Percentiles rank a stretch among this genome's conserved stretches.
These are phyloP conservation scores for Hyaloscypha variabilis DNA, from an alignment of 495 filamentous ascomycete genomes.

Conservation along the genomic window DNA sequence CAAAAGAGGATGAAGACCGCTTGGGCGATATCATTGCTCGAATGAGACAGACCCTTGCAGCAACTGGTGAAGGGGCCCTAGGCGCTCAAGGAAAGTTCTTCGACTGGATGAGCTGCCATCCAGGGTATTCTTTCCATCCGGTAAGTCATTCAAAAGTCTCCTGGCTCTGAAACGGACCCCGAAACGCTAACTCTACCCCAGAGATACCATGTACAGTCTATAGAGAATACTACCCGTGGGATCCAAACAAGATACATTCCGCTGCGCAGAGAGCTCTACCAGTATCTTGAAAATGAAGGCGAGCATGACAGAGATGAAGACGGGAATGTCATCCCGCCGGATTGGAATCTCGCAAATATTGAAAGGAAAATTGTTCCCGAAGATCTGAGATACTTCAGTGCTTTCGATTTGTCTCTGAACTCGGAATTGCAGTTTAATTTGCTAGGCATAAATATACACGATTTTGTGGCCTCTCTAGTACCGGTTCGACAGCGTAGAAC, in stretches of 20 bases:
- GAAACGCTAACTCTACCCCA: neutral
- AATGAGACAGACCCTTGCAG: neutral
- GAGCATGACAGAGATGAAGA: neutral
- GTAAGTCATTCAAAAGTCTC: neutral
- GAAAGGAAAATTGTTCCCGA: neutral
- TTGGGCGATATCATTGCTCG: neutral
- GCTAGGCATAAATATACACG: neutral
- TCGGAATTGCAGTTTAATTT: slow-evolving; percentile 2
- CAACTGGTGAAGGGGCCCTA: neutral
- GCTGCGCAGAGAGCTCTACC: slow-evolving; percentile 7
- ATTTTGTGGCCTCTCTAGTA: neutral
- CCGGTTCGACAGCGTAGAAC: neutral
- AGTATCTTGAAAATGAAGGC: slow-evolving; percentile 3
- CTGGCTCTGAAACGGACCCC: neutral
- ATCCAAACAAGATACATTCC: slow-evolving; percentile 10
- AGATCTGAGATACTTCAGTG: slow-evolving; percentile 11
- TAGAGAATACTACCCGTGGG: slow-evolving; percentile 8
- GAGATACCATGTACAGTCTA: slow-evolving; percentile 11
- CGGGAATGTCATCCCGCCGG: neutral
- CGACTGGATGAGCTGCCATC: slow-evolving; percentile 8
- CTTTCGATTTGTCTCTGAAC: slow-evolving; percentile 10
- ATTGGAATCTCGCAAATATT: slow-evolving; percentile 3
- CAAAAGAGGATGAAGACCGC: neutral
- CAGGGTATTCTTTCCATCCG: neutral
- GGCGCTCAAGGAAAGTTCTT: slow-evolving; percentile 1